These are phyloP conservation scores for Phytopythium vexans DNA, from an alignment of 352 stramenopile genomes.

Conservation along the genomic window DNA sequence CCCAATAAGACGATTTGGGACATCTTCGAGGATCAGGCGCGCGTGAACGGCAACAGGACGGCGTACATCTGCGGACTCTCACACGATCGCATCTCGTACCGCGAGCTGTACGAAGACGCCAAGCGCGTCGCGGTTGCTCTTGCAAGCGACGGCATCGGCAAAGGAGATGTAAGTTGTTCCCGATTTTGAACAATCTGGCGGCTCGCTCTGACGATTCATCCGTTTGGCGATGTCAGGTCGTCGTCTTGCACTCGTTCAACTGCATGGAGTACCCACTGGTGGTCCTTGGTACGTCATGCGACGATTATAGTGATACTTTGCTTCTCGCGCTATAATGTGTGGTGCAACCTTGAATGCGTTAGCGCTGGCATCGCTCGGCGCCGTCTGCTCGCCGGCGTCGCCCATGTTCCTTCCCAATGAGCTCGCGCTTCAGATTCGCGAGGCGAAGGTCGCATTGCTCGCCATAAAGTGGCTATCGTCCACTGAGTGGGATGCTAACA, in stretches of 20 bases:
- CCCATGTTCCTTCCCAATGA: conserved; percentile 51
- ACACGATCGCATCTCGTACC: conserved; percentile 45
- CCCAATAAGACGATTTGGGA: conserved; percentile 54
- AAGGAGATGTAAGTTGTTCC: conserved; percentile 34
- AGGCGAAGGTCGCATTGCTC: conserved; percentile 39
- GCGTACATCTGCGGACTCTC: conserved; percentile 58
- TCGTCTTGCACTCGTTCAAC: conserved; percentile 68
- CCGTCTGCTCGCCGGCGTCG: conserved; percentile 50
- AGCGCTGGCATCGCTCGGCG: conserved; percentile 49
- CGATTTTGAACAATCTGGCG: too few species aligned
- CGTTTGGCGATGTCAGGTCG: conserved; percentile 27
- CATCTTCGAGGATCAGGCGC: conserved; percentile 33
- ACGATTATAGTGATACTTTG: neutral
- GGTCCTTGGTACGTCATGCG: conserved; percentile 33
- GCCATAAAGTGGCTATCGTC: neutral
- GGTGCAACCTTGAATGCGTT: too few species aligned
- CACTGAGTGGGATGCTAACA: neutral
- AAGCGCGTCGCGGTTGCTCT: conserved; percentile 41
- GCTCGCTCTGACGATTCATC: too few species aligned
- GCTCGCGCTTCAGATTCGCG: conserved; percentile 42
- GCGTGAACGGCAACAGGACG: conserved; percentile 25
- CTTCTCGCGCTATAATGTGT: too few species aligned
- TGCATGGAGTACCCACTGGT: conserved; percentile 61
- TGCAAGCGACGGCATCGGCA: conserved; percentile 38
- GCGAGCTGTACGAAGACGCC: conserved; percentile 34